These are phyloP conservation scores for Castanea sativa DNA, from an alignment of 306 rosid species.

Conservation along the genomic window DNA sequence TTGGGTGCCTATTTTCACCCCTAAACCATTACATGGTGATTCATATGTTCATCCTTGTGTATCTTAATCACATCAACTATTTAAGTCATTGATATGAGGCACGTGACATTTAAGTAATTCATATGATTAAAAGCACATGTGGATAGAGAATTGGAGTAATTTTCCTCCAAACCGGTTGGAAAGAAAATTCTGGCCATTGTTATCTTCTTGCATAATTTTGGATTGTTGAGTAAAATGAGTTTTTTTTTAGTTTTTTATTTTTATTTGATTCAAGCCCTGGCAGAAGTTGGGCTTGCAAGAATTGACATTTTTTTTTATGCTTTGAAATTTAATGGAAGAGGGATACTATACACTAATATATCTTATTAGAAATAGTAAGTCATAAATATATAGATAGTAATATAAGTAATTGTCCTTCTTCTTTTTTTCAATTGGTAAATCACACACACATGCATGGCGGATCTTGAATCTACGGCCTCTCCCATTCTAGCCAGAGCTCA, in stretches of 20 bases:
- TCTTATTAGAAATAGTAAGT: neutral
- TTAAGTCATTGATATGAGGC: too few species aligned
- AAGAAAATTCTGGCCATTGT: neutral
- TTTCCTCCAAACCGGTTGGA: too few species aligned
- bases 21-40: too few species aligned
- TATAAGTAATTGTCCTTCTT: neutral
- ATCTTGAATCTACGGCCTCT: neutral
- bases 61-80: too few species aligned
- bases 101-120: too few species aligned
- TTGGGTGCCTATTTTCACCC: too few species aligned
- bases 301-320: neutral
- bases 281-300: neutral
- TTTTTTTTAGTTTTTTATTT: neutral
- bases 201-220: neutral
- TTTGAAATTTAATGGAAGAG: neutral
- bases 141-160: too few species aligned
- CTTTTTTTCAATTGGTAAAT: neutral
- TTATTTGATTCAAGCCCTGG: neutral
- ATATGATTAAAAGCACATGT: too few species aligned
- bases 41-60: too few species aligned
- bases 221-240: neutral
- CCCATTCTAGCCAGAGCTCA: neutral
- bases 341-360: neutral
- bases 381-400: too few species aligned
- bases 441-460: neutral